phyloP scores from a whole-genome alignment of 495 filamentous ascomycete genomes.

The Oleoguttula mirabilis region DNA sequence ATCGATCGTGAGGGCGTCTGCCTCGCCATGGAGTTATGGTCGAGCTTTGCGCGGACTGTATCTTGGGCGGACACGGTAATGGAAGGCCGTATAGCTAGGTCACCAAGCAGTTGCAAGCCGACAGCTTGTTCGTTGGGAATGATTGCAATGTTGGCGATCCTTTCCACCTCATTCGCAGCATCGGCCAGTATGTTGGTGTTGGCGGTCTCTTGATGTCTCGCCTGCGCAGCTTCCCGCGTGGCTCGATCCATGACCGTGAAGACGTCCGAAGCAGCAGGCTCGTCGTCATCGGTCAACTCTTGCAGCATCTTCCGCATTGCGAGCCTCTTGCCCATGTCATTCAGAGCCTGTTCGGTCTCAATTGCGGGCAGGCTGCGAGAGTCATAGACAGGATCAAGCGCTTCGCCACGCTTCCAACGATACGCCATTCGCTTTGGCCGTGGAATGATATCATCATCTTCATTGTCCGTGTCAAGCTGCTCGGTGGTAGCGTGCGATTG shows the following conservation, averaged over 20 bases:
- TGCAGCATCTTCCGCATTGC: conserved; percentile 11
- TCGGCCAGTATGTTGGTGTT: conserved; percentile 5
- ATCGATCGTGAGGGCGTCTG: conserved; percentile 1
- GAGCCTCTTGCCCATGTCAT: conserved; percentile 3
- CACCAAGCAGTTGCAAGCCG: conserved; percentile 13
- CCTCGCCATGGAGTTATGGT: background rate
- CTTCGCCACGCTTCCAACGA: conserved; percentile 5
- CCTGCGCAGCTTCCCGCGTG: conserved; percentile 3
- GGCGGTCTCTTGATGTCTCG: background rate
- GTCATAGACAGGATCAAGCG: conserved; percentile 8
- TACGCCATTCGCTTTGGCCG: conserved; percentile 10
- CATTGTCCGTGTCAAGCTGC: conserved; percentile 12
- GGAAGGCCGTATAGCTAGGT: conserved; percentile 14
- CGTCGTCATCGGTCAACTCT: conserved; percentile 2
- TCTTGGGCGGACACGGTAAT: conserved; percentile 5
- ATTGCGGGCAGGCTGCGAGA: conserved; percentile 10
- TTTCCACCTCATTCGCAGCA: conserved; percentile 11
- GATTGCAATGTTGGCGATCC: background rate
- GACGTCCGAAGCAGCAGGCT: background rate
- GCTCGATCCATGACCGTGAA: conserved; percentile 15
- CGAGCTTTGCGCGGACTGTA: too few species aligned
- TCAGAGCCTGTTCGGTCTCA: conserved; percentile 7
- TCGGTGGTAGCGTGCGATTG: background rate
- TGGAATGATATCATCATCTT: conserved; percentile 16
- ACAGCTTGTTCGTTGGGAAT: conserved; percentile 16